Base-by-base conservation (phyloP, 164 flowering plant species). In the Vitis cinerea region DNA sequence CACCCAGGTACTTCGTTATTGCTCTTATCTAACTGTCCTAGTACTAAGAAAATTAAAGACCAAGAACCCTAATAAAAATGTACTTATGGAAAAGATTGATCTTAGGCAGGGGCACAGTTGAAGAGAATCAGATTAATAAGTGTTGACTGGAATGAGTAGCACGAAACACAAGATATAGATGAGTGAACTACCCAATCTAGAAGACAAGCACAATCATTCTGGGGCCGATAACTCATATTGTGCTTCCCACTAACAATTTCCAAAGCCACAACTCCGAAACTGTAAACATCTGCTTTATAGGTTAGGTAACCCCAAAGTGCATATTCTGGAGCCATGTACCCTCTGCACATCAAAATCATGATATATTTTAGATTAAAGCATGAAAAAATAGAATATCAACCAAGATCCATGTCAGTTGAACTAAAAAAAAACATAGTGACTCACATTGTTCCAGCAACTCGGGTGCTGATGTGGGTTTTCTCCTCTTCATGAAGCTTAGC, bases 261-360 rank as follows among this genome's bases (percentile, higher is more conserved):
- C 65, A 88, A 66, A 8, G 81, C 79, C 9, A 88, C 86, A 53
- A 88, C 15, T 13, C 89, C 92, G 50, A 80, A 88, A 62, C 92
- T 88, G 74, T 88, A 88, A 30, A 88, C 87, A 67, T 88, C 89
- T 50, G 86, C 90, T 70, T 88, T 86, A 61, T 81, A 70, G 0
- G 90, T 84, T 59, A 88, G 57, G 60, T 83, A 74, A 44, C 92
- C 92, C 64, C 88, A 63, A 63, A 83, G 23, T 37, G 92, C 92
- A 81, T 86, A 88, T 67, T 88, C 88, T 6, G 90, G 92, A 2
- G 92, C 92, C 85, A 88, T 86, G 52, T 88, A 88, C 71, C 90
- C 89, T 11, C 89, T 88, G 83, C 65, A 62, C 4, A 23, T 52
- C 51, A 44, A 70, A 52, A 62, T 9, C 44, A 52, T 12, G n/a